Evolutionary conservation across 2,329 filamentous ascomycete genomes (phyloP).

Genomic region (Aspergillus uvarum): DNA sequence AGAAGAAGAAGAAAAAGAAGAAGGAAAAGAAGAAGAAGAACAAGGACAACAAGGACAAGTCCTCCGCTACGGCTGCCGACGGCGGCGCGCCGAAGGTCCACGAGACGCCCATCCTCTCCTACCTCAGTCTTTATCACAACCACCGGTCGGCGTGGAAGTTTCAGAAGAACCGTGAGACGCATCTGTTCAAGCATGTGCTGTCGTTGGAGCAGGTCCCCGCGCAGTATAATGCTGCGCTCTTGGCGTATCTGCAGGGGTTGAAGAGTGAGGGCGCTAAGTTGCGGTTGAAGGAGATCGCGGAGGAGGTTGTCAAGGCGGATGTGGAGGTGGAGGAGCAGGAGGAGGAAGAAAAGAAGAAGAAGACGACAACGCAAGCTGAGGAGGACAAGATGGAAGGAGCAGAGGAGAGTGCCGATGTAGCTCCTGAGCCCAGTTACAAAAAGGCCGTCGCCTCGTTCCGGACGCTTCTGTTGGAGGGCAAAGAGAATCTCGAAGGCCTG

Average conservation of each 20-base stretch:
- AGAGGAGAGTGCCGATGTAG: neutral
- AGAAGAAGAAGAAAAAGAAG: conserved; percentile 14
- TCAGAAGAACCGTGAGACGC: conserved; percentile 88
- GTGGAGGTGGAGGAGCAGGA: conserved; percentile 31
- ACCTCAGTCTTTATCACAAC: conserved; percentile 73
- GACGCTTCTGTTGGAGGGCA: conserved; percentile 25
- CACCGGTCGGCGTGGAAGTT: conserved; percentile 82
- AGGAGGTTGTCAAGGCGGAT: conserved; percentile 53
- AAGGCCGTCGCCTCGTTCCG: conserved; percentile 54
- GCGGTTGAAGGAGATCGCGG: conserved; percentile 65
- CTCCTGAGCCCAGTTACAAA: conserved; percentile 39
- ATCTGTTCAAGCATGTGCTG: conserved; percentile 80
- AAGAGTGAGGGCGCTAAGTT: conserved; percentile 69
- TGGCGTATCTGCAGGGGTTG: conserved; percentile 75
- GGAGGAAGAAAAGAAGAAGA: conserved; percentile 12
- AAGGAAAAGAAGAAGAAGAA: conserved; percentile 25
- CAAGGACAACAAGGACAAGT: conserved; percentile 24
- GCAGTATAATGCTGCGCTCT: conserved; percentile 66
- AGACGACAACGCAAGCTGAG: neutral
- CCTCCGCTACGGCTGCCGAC: conserved; percentile 9
- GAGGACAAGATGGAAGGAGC: neutral
- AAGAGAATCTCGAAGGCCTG: conserved; percentile 25
- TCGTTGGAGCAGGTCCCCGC: conserved; percentile 69
- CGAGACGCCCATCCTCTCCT: conserved; percentile 64
- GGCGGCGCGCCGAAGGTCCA: conserved; percentile 20